Conservation (phyloP, 1,284 basidiomycete genomes). For the Earliella scabrosa region DNA sequence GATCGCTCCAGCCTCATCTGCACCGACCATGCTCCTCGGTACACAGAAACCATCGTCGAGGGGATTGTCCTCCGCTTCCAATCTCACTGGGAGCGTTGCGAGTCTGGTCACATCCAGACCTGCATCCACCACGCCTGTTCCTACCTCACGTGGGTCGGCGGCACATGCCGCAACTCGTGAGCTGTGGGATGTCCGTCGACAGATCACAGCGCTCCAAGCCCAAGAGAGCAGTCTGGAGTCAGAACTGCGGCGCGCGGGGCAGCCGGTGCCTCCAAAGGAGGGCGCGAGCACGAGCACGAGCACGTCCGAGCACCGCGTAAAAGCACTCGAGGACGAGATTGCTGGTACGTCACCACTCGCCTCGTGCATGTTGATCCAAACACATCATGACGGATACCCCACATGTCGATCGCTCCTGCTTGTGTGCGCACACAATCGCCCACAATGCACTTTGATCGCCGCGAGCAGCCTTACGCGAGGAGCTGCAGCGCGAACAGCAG, state of each 20-base stretch:
- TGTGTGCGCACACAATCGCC: neutral
- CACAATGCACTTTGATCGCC: neutral
- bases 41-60: neutral
- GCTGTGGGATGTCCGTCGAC: conserved; percentile 38
- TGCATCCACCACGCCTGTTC: neutral
- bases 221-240: conserved; percentile 36
- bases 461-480: conserved; percentile 19
- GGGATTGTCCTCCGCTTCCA: neutral
- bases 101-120: neutral
- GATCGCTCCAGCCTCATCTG: neutral
- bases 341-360: conserved; percentile 13
- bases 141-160: conserved; percentile 4
- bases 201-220: conserved; percentile 38
- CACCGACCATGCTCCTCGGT: neutral
- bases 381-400: conserved; percentile 1
- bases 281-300: conserved; percentile 10
- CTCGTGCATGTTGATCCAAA: neutral
- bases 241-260: conserved; percentile 31
- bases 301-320: conserved; percentile 15
- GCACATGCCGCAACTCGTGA: conserved; percentile 32
- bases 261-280: conserved; percentile 18
- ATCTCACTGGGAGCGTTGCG: neutral
- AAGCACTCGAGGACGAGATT: conserved; percentile 17
- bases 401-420: neutral
- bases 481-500: conserved; percentile 17